Base-by-base conservation (phyloP, 2,329 filamentous ascomycete species). In the Hymenoscyphus salicellus region DNA sequence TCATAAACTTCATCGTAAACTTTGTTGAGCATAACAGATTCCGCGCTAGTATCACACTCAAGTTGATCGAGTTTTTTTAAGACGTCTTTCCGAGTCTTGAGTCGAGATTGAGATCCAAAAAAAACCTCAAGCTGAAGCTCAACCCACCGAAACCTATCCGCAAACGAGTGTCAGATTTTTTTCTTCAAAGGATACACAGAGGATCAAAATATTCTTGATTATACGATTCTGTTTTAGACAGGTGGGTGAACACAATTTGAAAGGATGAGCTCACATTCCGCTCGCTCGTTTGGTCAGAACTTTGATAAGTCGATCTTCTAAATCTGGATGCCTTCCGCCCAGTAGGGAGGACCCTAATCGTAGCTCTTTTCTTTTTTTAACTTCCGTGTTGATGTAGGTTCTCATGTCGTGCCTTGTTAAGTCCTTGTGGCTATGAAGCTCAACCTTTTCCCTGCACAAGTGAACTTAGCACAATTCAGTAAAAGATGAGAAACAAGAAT, bases 41-140 rank as follows among this genome's bases (percentile, higher is more conserved):
- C 28, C n/a, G 6, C 1, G 6, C 28, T 30, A 28, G n/a, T 26
- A 6, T 26, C 20, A 11, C 5, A 17, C 52, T 56, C 52, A 16
- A 56, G 52, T 30, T 16, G 20, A 16, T 59, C 11, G 20, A 26
- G 30, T 20, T 59, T 26, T 38, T 38, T 6, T 14, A 20, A 16
- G 30, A 38, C n/a, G 20, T 59, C 32, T 16, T 26, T 33, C 6
- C n/a, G 56, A 20, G 17, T 17, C 7, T 43, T 30, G 8, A 26
- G 17, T 20, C 52, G 52, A 14, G 52, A 56, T 6, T 56, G 28
- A 5, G 52, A 26, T 14, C 52, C 52, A 16, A 56, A 30, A 14
- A 56, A 56, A 10, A 32, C 52, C 52, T 56, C 52, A 17, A 56
- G 52, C 30, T 56, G 52, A 30, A 56, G 52, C 52, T 56, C 28